These are phyloP conservation scores for Albugo laibachii DNA, from an alignment of 352 stramenopile species.

Conservation along the genomic window DNA sequence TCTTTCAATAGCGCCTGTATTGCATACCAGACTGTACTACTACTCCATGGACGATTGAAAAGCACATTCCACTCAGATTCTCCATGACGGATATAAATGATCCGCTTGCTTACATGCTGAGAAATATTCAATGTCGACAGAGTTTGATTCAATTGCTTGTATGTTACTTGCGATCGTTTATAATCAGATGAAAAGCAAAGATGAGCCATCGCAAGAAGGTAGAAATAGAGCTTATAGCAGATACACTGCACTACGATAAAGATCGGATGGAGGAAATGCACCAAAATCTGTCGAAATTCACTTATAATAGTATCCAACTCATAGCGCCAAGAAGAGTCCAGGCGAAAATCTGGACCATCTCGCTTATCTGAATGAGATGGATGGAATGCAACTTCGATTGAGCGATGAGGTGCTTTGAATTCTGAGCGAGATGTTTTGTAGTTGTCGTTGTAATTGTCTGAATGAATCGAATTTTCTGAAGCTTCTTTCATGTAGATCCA, in stretches of 20 bases:
- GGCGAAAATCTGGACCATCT: too few relatives aligned
- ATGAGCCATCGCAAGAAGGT: neutral
- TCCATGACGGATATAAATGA: conserved; percentile 72
- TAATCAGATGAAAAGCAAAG: neutral
- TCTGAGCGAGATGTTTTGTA: too few relatives aligned
- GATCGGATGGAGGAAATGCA: too few relatives aligned
- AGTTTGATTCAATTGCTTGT: neutral
- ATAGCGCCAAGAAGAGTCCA: too few relatives aligned
- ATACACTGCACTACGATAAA: neutral
- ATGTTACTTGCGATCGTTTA: neutral
- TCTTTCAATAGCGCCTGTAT: conserved; percentile 33
- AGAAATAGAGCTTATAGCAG: neutral
- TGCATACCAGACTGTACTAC: conserved; percentile 15
- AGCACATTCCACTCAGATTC: conserved; percentile 80
- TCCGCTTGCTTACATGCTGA: conserved; percentile 15
- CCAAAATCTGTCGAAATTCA: too few relatives aligned
- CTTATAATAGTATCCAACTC: too few relatives aligned
- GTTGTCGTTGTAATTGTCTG: too few relatives aligned
- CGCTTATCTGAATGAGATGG: too few relatives aligned
- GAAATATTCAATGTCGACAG: neutral
- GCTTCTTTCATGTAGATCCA: too few relatives aligned
- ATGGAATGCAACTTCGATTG: too few relatives aligned
- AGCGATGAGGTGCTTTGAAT: too few relatives aligned
- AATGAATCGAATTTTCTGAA: too few relatives aligned
- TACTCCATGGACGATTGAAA: conserved; percentile 57